Evolutionary conservation across 2,329 filamentous ascomycete genomes (phyloP), one percentile per base, ranked within the genome.

Genomic region (Trematosphaeria pertusa): DNA sequence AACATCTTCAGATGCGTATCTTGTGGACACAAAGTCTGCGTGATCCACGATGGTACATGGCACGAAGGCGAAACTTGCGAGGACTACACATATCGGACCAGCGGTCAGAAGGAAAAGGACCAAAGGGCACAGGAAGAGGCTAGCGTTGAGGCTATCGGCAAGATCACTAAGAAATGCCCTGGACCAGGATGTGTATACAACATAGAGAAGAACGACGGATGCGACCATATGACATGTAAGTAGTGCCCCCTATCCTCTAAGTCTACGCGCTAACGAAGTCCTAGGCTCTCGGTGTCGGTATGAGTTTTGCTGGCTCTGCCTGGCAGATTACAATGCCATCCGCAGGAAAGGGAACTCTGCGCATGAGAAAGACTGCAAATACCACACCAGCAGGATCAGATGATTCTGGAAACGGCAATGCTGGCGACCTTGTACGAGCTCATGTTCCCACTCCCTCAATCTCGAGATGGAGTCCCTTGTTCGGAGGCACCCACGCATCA

Each of bases 1-100:
- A 76, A 80, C 2, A 79, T 79, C 14, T 76, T 77, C 59, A 59
- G 58, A 7, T 77, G 75, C 37, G 56, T 46, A 2, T 50, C 47
- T 2, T 77, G 75, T 52, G 56, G 62, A 5, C 69, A 66, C 52
- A 61, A 66, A 31, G 61, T 71, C 33, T 78, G 75, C 44, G 54
- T 69, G 3, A 47, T 54, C 0, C 73, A 76, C 46, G 60, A 69
- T 28, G 57, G 57, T 5, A 45, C 58, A 9, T 76, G 71, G 71
- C 74, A 77, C 37, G 58, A 56, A n/a, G 66, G 62, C 11, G 73
- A 76, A 48, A 75, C 72, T 1, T 77, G 74, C 51, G 54, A 61
- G 17, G 60, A 72, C 20, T 78, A 70, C 46, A 67, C 72, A 5
- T 63, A 71, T 20, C 59, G 73, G 30, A 60, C 40, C 12, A 65